Evolutionary conservation across 176 grass and related monocot genomes (phyloP).

Genomic region (Triticum turgidum): DNA sequence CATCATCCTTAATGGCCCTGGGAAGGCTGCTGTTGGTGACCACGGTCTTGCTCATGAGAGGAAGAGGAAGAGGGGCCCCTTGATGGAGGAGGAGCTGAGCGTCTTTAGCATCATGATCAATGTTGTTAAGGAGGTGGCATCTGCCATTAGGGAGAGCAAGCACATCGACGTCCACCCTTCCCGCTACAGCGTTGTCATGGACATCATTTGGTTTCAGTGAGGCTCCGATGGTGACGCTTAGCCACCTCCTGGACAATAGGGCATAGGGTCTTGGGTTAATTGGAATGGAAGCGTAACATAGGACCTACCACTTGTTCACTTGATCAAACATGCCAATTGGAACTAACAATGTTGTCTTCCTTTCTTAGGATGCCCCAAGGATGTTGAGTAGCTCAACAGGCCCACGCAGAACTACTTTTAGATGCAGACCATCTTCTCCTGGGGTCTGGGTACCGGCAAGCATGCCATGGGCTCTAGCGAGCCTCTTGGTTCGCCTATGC

Average conservation of each 20-base stretch:
- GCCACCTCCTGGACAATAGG: not conserved
- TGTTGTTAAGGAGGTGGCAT: not conserved
- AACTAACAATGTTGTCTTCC: not conserved
- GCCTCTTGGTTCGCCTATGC: not conserved
- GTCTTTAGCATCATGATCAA: too few species aligned
- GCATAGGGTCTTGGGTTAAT: not conserved
- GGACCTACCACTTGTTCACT: not conserved
- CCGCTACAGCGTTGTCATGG: too few species aligned
- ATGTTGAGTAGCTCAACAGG: not conserved
- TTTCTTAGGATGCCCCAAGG: not conserved
- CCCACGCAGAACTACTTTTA: not conserved
- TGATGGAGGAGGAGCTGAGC: too few species aligned
- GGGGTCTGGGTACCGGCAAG: too few species aligned
- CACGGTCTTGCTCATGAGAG: not conserved
- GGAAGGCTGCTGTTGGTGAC: not conserved
- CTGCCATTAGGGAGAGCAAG: not conserved
- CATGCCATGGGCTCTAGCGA: not conserved
- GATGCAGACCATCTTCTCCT: not conserved
- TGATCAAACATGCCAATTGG: not conserved
- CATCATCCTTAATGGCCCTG: not conserved
- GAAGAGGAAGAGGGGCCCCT: too few species aligned
- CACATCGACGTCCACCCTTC: not conserved
- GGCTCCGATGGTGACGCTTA: not conserved
- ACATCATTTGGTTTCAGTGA: too few species aligned
- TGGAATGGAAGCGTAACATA: not conserved